Evolutionary conservation across 371 early-diverging fungal species (phyloP).

Genomic region (Circinella umbellata): DNA sequence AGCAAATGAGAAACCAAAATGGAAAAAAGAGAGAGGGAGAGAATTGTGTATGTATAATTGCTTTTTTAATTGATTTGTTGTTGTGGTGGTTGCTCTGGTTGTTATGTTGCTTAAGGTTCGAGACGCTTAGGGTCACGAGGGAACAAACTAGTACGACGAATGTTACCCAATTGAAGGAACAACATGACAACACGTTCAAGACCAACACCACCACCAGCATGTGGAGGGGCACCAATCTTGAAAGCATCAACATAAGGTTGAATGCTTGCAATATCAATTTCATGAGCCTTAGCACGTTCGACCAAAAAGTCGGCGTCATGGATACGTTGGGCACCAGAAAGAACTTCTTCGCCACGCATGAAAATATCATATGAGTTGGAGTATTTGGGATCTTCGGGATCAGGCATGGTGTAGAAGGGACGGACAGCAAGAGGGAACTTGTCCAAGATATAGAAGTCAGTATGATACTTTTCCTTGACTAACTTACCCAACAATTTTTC

Average conservation of each 20-base stretch:
- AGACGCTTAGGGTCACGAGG: conserved; percentile 99
- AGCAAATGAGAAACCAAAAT: too few relatives aligned
- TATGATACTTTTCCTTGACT: conserved; percentile 94
- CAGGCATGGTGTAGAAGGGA: conserved; percentile 99
- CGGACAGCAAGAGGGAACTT: conserved; percentile 98
- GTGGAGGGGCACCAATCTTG: conserved; percentile 99
- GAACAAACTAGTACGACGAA: conserved; percentile 96
- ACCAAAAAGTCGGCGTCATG: conserved; percentile 89
- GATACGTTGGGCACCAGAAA: conserved; percentile 99
- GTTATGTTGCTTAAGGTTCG: conserved; percentile 74
- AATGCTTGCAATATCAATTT: conserved; percentile 85
- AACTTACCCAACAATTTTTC: conserved; percentile 95
- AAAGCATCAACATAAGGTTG: conserved; percentile 97
- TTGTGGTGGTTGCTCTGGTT: background rate
- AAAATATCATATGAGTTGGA: conserved; percentile 99
- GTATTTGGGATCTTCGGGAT: conserved; percentile 85
- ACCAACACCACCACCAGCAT: conserved; percentile 99
- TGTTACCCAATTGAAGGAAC: conserved; percentile 96
- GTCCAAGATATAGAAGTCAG: conserved; percentile 99
- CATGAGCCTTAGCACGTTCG: conserved; percentile 84
- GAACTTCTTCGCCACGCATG: conserved; percentile 99
- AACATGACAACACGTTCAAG: conserved; percentile 99
- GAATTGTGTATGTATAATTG: background rate
- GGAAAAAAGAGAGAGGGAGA: too few relatives aligned
- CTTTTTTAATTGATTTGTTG: background rate